Percentiles rank a stretch among this genome's conserved stretches.
phyloP scores from a whole-genome alignment of 805 yeast genomes.

The Ogataea wickerhamii region DNA sequence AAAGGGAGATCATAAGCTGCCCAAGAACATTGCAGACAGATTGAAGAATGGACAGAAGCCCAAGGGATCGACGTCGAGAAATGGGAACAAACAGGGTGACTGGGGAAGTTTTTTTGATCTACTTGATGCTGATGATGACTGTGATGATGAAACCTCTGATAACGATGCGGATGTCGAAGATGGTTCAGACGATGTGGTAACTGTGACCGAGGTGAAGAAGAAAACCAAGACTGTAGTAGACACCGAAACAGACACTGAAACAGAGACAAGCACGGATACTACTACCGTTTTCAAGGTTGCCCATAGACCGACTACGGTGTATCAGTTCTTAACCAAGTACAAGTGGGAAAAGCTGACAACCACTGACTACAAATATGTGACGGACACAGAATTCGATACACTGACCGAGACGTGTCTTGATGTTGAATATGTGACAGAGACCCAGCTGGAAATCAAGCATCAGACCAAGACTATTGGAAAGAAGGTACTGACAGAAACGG shows the following conservation, averaged over 20 bases:
- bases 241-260: conserved; percentile 16
- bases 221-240: conserved; percentile 12
- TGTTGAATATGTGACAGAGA: conserved; percentile 14
- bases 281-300: conserved; percentile 20
- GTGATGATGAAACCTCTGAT: conserved; percentile 8
- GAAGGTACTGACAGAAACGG: conserved; percentile 16
- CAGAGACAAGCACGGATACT: conserved; percentile 16
- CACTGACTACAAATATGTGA: conserved; percentile 13
- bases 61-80: background rate
- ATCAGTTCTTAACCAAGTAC: conserved; percentile 16
- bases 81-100: background rate
- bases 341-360: conserved; percentile 18
- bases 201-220: conserved; percentile 12
- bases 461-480: conserved; percentile 15
- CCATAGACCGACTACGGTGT: conserved; percentile 16
- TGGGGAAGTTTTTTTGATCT: conserved; percentile 1
- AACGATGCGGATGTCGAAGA: background rate
- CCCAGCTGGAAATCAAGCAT: conserved; percentile 11
- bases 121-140: conserved; percentile 10
- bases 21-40: background rate
- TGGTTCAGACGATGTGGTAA: conserved; percentile 4
- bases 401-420: conserved; percentile 15
- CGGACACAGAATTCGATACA: conserved; percentile 18
- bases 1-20: background rate
- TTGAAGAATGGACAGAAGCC: background rate